Evolutionary conservation across 2,329 filamentous ascomycete genomes (phyloP).

Genomic region (Aspergillus brunneoviolaceus): DNA sequence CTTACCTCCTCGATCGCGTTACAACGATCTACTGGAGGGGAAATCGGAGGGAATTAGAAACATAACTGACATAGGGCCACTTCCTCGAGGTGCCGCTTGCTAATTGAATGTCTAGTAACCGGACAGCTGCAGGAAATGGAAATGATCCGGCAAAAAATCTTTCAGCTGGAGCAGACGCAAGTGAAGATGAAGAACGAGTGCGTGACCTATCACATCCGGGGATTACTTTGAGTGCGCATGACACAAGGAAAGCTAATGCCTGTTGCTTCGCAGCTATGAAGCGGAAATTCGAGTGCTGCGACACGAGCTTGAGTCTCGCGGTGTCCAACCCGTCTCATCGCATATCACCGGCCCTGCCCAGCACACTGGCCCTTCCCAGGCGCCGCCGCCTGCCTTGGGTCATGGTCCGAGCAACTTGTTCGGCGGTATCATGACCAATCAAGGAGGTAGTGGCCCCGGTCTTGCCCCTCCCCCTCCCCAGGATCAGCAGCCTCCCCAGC

Average conservation of each 20-base stretch:
- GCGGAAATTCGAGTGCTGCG: conserved; percentile 83
- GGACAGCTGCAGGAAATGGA: conserved; percentile 94
- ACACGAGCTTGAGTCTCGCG: conserved; percentile 77
- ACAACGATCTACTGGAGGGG: not conserved
- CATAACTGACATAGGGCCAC: not conserved
- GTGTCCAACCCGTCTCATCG: conserved; percentile 62
- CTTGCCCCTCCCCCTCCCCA: conserved; percentile 74
- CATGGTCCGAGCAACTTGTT: conserved; percentile 89
- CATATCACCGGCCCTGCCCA: conserved; percentile 71
- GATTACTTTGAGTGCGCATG: not conserved
- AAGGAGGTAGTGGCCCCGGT: conserved; percentile 78
- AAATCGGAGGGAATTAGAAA: not conserved
- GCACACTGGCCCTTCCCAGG: conserved; percentile 78
- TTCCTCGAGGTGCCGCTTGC: not conserved
- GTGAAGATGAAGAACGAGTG: conserved; percentile 89
- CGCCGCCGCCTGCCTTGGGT: conserved; percentile 79
- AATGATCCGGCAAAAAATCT: conserved; percentile 89
- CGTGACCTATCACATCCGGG: conserved; percentile 33
- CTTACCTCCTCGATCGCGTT: not conserved
- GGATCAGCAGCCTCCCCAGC: conserved; percentile 60
- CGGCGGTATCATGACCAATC: conserved; percentile 91
- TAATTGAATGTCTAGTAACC: conserved; percentile 61
- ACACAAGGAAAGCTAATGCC: conserved; percentile 19
- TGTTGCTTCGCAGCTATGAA: conserved; percentile 68
- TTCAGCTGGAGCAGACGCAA: conserved; percentile 86